Conservation (phyloP, 1,284 basidiomycete genomes). For the Ceratobasidium sp. region DNA sequence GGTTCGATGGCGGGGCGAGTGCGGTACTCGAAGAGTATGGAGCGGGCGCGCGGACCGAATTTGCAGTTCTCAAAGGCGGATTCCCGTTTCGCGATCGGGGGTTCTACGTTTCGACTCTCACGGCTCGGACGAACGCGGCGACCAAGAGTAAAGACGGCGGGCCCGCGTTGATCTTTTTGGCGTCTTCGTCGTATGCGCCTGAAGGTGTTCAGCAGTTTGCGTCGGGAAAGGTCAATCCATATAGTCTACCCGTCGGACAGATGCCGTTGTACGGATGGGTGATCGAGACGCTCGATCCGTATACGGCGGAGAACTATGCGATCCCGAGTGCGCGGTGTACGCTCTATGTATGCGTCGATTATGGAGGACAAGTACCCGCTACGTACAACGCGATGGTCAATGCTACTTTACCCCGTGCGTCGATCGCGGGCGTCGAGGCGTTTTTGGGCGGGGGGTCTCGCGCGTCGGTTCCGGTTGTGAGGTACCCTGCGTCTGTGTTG, state of each 20-base stretch:
- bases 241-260: constrained; percentile 80
- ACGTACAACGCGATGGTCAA: constrained; percentile 93
- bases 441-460: constrained; percentile 67
- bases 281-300: constrained; percentile 96
- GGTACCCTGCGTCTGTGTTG: constrained; percentile 74
- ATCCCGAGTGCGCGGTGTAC: constrained; percentile 96
- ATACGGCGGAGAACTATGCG: constrained; percentile 93
- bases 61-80: constrained; percentile 77
- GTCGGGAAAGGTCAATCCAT: constrained; percentile 82
- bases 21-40: constrained; percentile 85
- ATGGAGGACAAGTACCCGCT: constrained; percentile 87
- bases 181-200: constrained; percentile 78
- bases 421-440: constrained; percentile 76
- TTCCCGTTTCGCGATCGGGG: constrained; percentile 95
- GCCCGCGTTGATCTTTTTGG: constrained; percentile 76
- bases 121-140: constrained; percentile 68
- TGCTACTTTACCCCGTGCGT: constrained; percentile 74
- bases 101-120: constrained; percentile 83
- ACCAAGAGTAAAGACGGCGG: constrained; percentile 52
- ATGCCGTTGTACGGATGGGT: constrained; percentile 96
- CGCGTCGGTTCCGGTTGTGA: constrained; percentile 66
- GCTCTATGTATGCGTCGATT: constrained; percentile 90
- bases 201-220: constrained; percentile 67
- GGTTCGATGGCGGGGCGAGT: constrained; percentile 72
- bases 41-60: constrained; percentile 78